Percentiles rank a stretch among this genome's conserved stretches.
Evolutionary conservation across 2,329 filamentous ascomycete genomes (phyloP).

Genomic region (Aspergillus sp.): DNA sequence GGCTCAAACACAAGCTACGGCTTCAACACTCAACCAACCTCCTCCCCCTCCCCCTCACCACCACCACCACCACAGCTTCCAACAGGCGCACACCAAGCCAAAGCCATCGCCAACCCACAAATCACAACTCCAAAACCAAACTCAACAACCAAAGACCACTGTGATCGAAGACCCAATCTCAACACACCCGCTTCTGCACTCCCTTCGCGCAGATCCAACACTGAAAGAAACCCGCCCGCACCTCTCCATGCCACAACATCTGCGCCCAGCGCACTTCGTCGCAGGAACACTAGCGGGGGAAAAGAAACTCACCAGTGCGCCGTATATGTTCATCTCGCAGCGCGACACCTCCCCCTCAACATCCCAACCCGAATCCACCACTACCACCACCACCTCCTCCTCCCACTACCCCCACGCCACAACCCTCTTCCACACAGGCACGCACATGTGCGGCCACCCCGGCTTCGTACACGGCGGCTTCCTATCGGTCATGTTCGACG

Average conservation of each 20-base stretch:
- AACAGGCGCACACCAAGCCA: slow-evolving; percentile 37
- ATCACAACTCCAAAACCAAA: neutral
- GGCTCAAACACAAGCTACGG: slow-evolving; percentile 12
- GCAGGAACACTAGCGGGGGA: slow-evolving; percentile 75
- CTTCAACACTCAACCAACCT: slow-evolving; percentile 5
- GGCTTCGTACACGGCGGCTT: slow-evolving; percentile 44
- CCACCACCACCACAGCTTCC: slow-evolving; percentile 16
- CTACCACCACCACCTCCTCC: neutral
- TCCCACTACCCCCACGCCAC: slow-evolving; percentile 22
- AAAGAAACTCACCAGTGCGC: slow-evolving; percentile 75
- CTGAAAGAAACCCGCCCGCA: slow-evolving; percentile 80
- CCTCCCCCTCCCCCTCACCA: slow-evolving; percentile 7
- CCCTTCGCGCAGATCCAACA: slow-evolving; percentile 66
- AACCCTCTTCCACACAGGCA: slow-evolving; percentile 40
- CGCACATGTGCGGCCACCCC: slow-evolving; percentile 39
- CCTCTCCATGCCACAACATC: slow-evolving; percentile 73
- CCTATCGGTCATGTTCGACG: slow-evolving; percentile 40
- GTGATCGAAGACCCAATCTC: slow-evolving; percentile 31
- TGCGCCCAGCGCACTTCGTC: slow-evolving; percentile 75
- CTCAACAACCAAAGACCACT: neutral
- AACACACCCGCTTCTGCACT: slow-evolving; percentile 67
- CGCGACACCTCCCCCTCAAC: neutral
- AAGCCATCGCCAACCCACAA: neutral
- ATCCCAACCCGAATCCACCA: neutral
- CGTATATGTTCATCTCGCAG: slow-evolving; percentile 54